Base-by-base conservation (phyloP, 2,329 filamentous ascomycete species). In the Fusarium illudens region DNA sequence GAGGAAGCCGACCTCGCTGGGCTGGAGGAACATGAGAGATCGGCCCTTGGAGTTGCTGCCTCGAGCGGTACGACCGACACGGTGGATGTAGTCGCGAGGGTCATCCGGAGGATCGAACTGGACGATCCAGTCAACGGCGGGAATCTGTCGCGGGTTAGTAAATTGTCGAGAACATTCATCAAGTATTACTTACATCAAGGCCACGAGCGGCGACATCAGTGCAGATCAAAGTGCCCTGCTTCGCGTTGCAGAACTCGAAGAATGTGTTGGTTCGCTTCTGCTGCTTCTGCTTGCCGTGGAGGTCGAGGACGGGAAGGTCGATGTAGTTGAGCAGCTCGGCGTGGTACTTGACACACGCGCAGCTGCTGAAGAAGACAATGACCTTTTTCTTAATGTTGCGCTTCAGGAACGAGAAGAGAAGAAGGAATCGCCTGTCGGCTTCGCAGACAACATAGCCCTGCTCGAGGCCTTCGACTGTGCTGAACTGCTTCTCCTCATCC, bases 191-290 rank as follows among this genome's bases (percentile, higher is more conserved):
- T 79, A 90, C 88, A 85, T 98, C 96, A 50, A 99, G 86, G 33
- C 96, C 96, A 84, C 96, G 87, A 4, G 96, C 96, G 46, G 96
- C 96, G 67, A 99, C 96, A 75, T 99, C 96, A 0, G 96, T 99
- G 82, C 94, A 97, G 72, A 99, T 96, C 56, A 99, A 81, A 1
- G 92, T 97, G 22, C 95, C 96, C 70, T 92, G 88, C 70, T 89
- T 90, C 17, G 94, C 84, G 67, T 87, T 87, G 79, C 84, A 85
- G 78, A 99, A 99, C 78, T 98, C 95, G 79, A 98, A 99, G 79
- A 99, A 99, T 1, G 94, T 97, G 77, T 96, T 97, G 22, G 96
- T 99, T n/a, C 96, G 92, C 80, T 97, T 97, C 81, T 97, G 94
- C 81, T 99, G 96, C 82, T 99, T 99, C 81, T 97, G 93, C 82